phyloP scores from a whole-genome alignment of 345 rosid species.

The Gossypium herbaceum region DNA sequence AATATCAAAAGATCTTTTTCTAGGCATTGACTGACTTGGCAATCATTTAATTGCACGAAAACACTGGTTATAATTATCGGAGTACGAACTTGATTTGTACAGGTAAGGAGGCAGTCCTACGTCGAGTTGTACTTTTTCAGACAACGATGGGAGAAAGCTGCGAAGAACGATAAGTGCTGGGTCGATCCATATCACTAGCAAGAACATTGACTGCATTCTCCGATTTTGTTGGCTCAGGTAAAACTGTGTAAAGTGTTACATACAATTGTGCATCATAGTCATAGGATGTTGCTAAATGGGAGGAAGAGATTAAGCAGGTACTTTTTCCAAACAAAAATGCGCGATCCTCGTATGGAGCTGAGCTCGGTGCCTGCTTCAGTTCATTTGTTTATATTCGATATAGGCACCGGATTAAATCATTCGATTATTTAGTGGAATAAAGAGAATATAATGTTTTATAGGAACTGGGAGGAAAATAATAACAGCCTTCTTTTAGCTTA shows the following conservation, averaged over 20 bases:
- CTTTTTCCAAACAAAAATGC: neutral
- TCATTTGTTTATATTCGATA: neutral
- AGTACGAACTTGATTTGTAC: slow-evolving; percentile 3
- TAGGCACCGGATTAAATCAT: neutral
- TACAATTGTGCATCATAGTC: slow-evolving; percentile 8
- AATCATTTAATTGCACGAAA: neutral
- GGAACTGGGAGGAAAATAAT: neutral
- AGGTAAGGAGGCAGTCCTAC: slow-evolving; percentile 69
- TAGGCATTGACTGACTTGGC: neutral
- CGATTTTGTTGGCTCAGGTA: neutral
- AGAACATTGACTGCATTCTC: neutral
- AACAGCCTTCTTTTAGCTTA: neutral
- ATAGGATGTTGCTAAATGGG: neutral
- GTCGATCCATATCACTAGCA: slow-evolving; percentile 38
- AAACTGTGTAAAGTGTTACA: neutral
- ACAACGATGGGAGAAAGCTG: slow-evolving; percentile 50
- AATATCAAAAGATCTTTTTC: neutral
- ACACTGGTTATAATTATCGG: neutral
- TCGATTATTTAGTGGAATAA: neutral
- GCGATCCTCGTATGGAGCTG: neutral
- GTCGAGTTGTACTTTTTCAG: slow-evolving; percentile 39
- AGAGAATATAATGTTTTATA: neutral
- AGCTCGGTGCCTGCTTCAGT: neutral
- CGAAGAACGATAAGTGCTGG: slow-evolving; percentile 48
- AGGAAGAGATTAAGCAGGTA: neutral